Evolutionary conservation across 2,329 filamentous ascomycete genomes (phyloP), one percentile per base, ranked within the genome.

Genomic region (Pyrenophora tritici-repentis): DNA sequence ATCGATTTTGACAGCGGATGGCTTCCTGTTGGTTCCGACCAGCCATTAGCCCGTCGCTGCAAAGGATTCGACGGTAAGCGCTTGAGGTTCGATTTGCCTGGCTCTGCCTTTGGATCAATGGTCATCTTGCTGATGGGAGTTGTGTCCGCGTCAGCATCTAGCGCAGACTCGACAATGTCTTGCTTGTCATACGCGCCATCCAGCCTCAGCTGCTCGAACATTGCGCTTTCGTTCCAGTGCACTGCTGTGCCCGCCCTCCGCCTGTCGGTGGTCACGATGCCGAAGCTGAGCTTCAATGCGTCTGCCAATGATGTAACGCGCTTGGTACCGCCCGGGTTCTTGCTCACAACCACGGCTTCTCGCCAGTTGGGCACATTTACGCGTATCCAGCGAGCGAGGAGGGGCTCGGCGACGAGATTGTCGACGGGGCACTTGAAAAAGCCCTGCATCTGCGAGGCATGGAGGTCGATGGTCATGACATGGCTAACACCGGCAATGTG

Each of bases 401-500:
- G 83, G 13, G 94, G 93, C 74, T 99, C 94, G 43, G 94, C 94
- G 65, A 96, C 91, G 45, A 99, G 86, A 70, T 99, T 97, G 76
- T 99, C 94, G 53, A 99, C 93, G 0, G 94, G 94, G 64, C 93
- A 96, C 70, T 90, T 90, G 82, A 99, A 99, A 79, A 99, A 99
- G 51, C 94, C 94, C 77, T 99, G 94, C 91, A 97, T 97, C 78
- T 97, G 94, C n/a, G 81, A 78, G 67, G 85, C 84, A 78, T 99
- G 94, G 24, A 99, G 83, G 71, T 99, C 94, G 70, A 99, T 89
- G 13, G 94, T 99, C 67, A 99, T 92, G 73, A 99, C 90, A 79
- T 99, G 94, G 76, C 96, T 91, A 61, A 99, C 91, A 46, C 94
- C 94, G 43, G 94, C 94, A 50, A 99, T 89, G 54, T 89, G 85